Conservation (phyloP, 257 asterid genomes). For the Fraxinus excelsior region DNA sequence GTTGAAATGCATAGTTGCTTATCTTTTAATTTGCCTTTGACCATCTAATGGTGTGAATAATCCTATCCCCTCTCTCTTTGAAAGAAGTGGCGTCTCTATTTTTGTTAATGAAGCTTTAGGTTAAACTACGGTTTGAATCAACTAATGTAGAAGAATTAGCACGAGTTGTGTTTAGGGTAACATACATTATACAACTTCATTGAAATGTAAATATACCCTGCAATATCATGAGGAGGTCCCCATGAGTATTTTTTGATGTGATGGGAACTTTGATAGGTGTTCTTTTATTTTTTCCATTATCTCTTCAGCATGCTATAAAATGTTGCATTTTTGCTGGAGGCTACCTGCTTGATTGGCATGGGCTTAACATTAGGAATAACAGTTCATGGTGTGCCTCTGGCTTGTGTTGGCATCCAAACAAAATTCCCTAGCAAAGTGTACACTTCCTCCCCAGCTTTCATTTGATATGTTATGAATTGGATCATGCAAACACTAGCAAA, state of each 20-base stretch:
- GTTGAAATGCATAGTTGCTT: neutral
- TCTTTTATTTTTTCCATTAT: too few species aligned
- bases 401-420: neutral
- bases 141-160: neutral
- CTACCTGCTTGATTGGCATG: neutral
- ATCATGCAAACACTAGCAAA: neutral
- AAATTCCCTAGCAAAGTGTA: neutral
- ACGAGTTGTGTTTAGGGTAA: too few species aligned
- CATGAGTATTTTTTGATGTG: neutral
- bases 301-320: too few species aligned
- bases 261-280: too few species aligned
- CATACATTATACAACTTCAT: too few species aligned
- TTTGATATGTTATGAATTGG: neutral
- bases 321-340: neutral
- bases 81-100: neutral
- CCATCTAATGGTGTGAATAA: neutral
- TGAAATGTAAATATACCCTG: neutral
- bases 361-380: neutral
- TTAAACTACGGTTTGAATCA: neutral
- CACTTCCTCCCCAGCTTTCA: neutral
- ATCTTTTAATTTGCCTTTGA: neutral
- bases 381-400: neutral
- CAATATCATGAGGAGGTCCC: neutral
- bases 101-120: neutral
- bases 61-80: neutral